Conservation (phyloP, 108 stramenopile genomes). For the Stephanodiscus triporus region DNA sequence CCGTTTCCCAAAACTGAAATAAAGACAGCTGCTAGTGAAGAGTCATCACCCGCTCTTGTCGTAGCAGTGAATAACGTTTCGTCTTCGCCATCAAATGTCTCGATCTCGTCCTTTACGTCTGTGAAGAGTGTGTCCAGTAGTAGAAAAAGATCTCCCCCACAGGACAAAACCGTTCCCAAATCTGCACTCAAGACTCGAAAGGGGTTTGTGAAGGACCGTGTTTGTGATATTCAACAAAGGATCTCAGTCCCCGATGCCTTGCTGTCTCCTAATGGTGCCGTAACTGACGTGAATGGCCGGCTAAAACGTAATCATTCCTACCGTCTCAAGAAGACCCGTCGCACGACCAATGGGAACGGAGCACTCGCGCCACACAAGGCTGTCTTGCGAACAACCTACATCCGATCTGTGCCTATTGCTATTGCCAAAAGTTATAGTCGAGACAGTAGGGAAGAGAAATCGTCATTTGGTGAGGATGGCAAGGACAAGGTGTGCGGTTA, state of each 20-base stretch:
- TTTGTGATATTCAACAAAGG: constrained; percentile 37
- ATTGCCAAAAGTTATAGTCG: constrained; percentile 46
- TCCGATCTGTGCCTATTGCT: constrained; percentile 45
- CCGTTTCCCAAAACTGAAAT: constrained; percentile 29
- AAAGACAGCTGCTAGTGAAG: neutral
- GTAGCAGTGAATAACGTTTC: constrained; percentile 5
- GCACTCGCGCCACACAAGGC: constrained; percentile 37
- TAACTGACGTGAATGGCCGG: constrained; percentile 33
- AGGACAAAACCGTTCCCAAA: constrained; percentile 38
- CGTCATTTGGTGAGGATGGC: neutral
- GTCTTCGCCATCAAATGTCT: constrained; percentile 5
- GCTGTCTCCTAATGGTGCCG: neutral
- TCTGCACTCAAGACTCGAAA: constrained; percentile 43
- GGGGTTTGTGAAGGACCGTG: constrained; percentile 43
- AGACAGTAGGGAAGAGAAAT: constrained; percentile 17
- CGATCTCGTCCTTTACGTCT: constrained; percentile 15
- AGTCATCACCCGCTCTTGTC: neutral
- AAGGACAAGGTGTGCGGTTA: neutral
- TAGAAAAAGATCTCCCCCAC: constrained; percentile 23
- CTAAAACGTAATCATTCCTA: constrained; percentile 47
- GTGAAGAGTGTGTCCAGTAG: neutral
- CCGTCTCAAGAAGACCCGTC: constrained; percentile 30
- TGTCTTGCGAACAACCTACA: constrained; percentile 34
- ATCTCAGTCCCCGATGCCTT: constrained; percentile 10
- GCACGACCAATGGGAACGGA: constrained; percentile 40